phyloP scores from a whole-genome alignment of 805 yeast genomes.

The Metschnikowia picachoensis region DNA sequence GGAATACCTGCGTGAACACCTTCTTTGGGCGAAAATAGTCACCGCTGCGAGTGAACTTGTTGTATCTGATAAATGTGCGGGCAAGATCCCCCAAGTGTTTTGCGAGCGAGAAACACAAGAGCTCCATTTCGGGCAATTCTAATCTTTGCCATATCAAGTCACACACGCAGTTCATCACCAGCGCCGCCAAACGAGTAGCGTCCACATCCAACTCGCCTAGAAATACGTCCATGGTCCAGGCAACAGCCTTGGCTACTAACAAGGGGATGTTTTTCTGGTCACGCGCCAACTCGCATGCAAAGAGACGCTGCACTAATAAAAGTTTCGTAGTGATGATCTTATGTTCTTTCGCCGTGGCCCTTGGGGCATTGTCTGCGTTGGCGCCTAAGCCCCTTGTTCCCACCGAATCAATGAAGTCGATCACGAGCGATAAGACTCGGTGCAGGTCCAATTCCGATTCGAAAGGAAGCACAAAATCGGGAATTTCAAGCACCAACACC shows the following conservation, averaged over 20 bases:
- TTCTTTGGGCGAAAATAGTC: constrained; percentile 55
- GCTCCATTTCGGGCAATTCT: constrained; percentile 23
- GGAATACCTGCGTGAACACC: constrained; percentile 67
- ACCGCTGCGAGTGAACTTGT: constrained; percentile 45
- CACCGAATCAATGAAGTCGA: constrained; percentile 48
- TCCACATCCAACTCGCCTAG: constrained; percentile 51
- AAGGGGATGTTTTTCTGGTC: constrained; percentile 21
- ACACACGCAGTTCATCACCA: constrained; percentile 51
- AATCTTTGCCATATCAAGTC: constrained; percentile 34
- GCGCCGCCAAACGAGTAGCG: constrained; percentile 60
- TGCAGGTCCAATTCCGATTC: constrained; percentile 35
- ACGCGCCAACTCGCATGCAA: constrained; percentile 36
- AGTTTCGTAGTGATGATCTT: constrained; percentile 54
- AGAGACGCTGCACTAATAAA: constrained; percentile 54
- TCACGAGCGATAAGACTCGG: constrained; percentile 39
- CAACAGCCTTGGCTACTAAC: constrained; percentile 45
- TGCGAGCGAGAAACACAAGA: constrained; percentile 45
- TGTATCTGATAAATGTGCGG: constrained; percentile 47
- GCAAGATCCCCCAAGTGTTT: constrained; percentile 55
- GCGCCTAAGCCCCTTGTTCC: constrained; percentile 56
- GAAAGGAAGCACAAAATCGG: constrained; percentile 52
- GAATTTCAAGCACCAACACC: constrained; percentile 53
- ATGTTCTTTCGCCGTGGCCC: constrained; percentile 47
- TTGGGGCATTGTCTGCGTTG: constrained; percentile 27
- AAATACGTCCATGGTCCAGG: constrained; percentile 58